Evolutionary conservation across 2,329 filamentous ascomycete genomes (phyloP), one percentile per base, ranked within the genome.

Genomic region (Neonectria magnoliae): DNA sequence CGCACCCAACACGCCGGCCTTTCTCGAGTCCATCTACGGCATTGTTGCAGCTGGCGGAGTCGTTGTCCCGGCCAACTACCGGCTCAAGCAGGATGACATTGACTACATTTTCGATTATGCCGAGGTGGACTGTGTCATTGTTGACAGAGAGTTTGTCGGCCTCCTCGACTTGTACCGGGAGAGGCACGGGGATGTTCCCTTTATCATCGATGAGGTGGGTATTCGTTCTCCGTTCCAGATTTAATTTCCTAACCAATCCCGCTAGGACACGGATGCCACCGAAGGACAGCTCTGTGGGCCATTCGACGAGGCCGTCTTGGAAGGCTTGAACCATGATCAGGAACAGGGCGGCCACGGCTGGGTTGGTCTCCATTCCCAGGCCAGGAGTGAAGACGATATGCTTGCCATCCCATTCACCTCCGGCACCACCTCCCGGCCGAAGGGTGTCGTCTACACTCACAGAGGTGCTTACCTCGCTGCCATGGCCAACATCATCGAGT

Each of bases 381-480:
- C 87, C 3, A 81, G 84, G 1, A 86, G 93, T 72, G 96, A 99
- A 77, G 91, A 97, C 70, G 89, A 89, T 65, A 86, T 93, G 71
- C 86, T 98, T 65, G 93, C 94, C 3, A 88, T 99, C 60, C 93
- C 95, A 1, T 98, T 98, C 78, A 99, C 96, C 0, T 96, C 92
- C 29, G 95, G 95, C 4, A 98, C 96, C 1, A 98, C 96, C 0
- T 94, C 94, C 1, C 85, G 87, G 31, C 96, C 96, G 2, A 98
- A 99, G 78, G 96, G 96, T 5, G 95, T 98, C 3, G 90, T 97
- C 60, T 98, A 92, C 76, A 98, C 93, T 1, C 93, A 98, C 78
- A 87, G 96, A 51, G 92, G 94, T 4, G 89, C 89, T 8, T 99
- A 98, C 76, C 84, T 99, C 13, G 95, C 93, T 0, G 85, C 93